Base-by-base conservation (phyloP, 768 basidiomycete species). In the Amanita pallidorosea region DNA sequence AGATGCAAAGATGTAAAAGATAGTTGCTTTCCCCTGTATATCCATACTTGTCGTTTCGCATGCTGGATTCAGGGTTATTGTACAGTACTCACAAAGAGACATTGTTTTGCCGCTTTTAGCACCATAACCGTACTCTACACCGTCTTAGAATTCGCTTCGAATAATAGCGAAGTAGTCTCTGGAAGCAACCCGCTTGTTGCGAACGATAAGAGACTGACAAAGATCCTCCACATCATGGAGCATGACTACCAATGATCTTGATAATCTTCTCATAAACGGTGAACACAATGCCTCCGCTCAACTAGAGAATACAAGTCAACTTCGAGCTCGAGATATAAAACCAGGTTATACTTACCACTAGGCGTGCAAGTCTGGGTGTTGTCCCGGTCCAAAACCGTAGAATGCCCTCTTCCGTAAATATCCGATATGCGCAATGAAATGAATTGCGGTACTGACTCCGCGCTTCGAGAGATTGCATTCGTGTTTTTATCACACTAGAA, bases 361-460 rank as follows among this genome's bases (percentile, higher is more conserved):
- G 65, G 25, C 96, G 76, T 6, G 80, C 79, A 23, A 99, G 65
- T 54, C 95, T 71, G 0, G 96, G 96, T 4, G 94, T 95, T 6
- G 95, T 92, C 2, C 96, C 96, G 3, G 87, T 88, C 96, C 96
- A 99, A 67, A 99, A 96, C 45, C 86, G 77, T n/a, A 80, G 58
- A 6, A 96, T 57, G 2, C 96, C 96, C 60, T 98, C 93, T 65
- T 98, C 95, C 0, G 84, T 91, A 56, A 91, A 82, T 61, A 97
- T 93, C 42, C 94, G 77, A 61, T 96, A 95, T 4, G 83, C 94
- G 58, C 95, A 98, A 59, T 98, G 93, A 70, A 97, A 88, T 2
- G 93, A 84, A 61, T 99, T 97, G 34, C 83, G 80, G 63, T 98
- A 99, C 53, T 92, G 84, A 20, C 73, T 67, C 8, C 79, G 73